Conservation (phyloP, 2,329 filamentous ascomycete genomes). For the Cladorrhinum sp. region DNA sequence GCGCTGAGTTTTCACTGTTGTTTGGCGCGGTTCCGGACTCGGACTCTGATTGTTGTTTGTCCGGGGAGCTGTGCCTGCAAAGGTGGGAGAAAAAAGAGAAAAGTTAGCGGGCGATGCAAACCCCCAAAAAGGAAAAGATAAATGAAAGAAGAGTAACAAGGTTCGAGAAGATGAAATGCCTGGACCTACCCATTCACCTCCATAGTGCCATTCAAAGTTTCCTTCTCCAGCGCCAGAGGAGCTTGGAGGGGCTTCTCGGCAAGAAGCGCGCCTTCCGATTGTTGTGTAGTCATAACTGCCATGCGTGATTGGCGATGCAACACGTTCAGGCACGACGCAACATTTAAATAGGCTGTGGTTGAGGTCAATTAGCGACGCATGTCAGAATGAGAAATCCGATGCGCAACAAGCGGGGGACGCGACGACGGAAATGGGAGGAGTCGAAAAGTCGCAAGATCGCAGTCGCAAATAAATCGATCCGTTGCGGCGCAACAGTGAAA, state of each 20-base stretch:
- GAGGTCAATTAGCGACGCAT: constrained; percentile 20
- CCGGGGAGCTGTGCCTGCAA: constrained; percentile 23
- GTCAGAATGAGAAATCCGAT: constrained; percentile 2
- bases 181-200: constrained; percentile 57
- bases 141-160: constrained; percentile 3
- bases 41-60: constrained; percentile 11
- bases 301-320: constrained; percentile 36
- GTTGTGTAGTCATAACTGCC: constrained; percentile 54
- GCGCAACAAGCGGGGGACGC: neutral
- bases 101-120: constrained; percentile 9
- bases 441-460: neutral
- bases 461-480: neutral
- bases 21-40: constrained; percentile 9
- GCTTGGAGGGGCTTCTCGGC: constrained; percentile 51
- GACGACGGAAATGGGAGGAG: neutral
- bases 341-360: constrained; percentile 24
- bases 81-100: neutral
- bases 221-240: constrained; percentile 43
- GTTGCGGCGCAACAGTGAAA: neutral
- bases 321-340: constrained; percentile 22
- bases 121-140: neutral
- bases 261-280: constrained; percentile 39
- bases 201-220: constrained; percentile 28
- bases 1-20: constrained; percentile 1
- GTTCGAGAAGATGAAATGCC: neutral